A percentile compares a stretch with the other conserved stretches of the same genome.
Evolutionary conservation across 2,329 filamentous ascomycete genomes (phyloP).

Genomic region (Scedosporium minutisporum): DNA sequence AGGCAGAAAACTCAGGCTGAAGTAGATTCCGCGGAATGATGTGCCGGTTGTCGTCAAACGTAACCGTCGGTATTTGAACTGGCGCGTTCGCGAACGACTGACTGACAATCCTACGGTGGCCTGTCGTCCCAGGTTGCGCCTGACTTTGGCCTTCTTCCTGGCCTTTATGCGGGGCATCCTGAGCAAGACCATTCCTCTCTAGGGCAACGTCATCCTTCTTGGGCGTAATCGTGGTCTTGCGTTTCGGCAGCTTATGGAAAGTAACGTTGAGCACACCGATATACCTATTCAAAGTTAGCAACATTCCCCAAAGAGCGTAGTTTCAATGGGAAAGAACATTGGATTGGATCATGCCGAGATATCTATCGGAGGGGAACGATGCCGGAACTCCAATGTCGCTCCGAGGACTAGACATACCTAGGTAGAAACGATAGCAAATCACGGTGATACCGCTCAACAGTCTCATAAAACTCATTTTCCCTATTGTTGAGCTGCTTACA

Average conservation of each 20-base stretch:
- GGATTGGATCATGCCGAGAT: too few species aligned
- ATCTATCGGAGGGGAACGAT: background rate
- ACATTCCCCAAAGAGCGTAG: background rate
- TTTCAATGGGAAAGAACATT: background rate
- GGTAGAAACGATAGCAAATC: slow-evolving; percentile 86
- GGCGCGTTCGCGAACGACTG: slow-evolving; percentile 63
- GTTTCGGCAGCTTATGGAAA: slow-evolving; percentile 73
- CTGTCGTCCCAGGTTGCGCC: slow-evolving; percentile 6
- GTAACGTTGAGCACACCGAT: slow-evolving; percentile 96
- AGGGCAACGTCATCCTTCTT: slow-evolving; percentile 34
- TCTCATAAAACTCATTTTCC: slow-evolving; percentile 98
- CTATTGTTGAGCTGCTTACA: slow-evolving; percentile 98
- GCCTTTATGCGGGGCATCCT: background rate
- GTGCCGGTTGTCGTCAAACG: slow-evolving; percentile 88
- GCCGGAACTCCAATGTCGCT: slow-evolving; percentile 10
- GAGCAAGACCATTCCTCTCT: slow-evolving; percentile 6
- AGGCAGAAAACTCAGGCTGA: slow-evolving; percentile 29
- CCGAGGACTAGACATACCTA: slow-evolving; percentile 43
- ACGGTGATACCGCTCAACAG: slow-evolving; percentile 81
- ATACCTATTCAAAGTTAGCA: slow-evolving; percentile 51
- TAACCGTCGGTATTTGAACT: slow-evolving; percentile 74
- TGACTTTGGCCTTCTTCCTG: slow-evolving; percentile 12
- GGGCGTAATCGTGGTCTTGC: slow-evolving; percentile 39
- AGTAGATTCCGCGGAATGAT: slow-evolving; percentile 83
- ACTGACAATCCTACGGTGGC: slow-evolving; percentile 41